phyloP scores from a whole-genome alignment of 768 basidiomycete genomes.

The Gymnopilus junonius region DNA sequence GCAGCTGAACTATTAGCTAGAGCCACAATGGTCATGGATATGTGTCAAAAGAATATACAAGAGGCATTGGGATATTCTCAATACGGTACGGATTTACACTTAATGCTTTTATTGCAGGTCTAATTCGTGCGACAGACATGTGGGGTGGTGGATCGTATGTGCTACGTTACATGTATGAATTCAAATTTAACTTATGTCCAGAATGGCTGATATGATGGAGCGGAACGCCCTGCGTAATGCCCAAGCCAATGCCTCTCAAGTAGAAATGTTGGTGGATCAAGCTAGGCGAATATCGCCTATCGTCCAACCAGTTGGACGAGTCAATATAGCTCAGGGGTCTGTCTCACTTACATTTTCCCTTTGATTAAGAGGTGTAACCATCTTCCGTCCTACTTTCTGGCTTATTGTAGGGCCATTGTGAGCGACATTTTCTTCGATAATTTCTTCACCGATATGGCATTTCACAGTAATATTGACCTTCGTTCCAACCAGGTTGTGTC shows the following conservation, averaged over 20 bases:
- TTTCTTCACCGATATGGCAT: slow-evolving; percentile 45
- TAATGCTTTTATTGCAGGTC: background rate
- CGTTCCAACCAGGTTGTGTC: background rate
- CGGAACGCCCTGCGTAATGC: slow-evolving; percentile 42
- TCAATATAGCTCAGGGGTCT: slow-evolving; percentile 45
- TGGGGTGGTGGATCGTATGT: slow-evolving; percentile 44
- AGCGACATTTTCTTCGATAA: slow-evolving; percentile 48
- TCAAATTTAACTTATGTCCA: slow-evolving; percentile 13
- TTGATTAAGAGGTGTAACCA: background rate
- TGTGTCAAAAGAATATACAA: slow-evolving; percentile 34
- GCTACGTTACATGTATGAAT: background rate
- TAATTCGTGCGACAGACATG: slow-evolving; percentile 34
- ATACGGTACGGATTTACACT: slow-evolving; percentile 33
- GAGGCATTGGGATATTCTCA: slow-evolving; percentile 45
- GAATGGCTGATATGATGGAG: slow-evolving; percentile 46
- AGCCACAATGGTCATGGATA: slow-evolving; percentile 39
- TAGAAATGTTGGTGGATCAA: slow-evolving; percentile 39
- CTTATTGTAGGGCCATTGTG: slow-evolving; percentile 35
- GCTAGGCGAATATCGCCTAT: slow-evolving; percentile 39
- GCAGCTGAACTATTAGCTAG: slow-evolving; percentile 42
- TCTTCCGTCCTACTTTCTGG: background rate
- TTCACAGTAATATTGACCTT: slow-evolving; percentile 37
- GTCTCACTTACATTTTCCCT: background rate
- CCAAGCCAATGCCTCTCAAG: slow-evolving; percentile 38
- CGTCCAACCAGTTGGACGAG: slow-evolving; percentile 40